Evolutionary conservation across 2,329 filamentous ascomycete genomes (phyloP), one percentile per base, ranked within the genome.

Genomic region (Emmonsiellopsis sp.): DNA sequence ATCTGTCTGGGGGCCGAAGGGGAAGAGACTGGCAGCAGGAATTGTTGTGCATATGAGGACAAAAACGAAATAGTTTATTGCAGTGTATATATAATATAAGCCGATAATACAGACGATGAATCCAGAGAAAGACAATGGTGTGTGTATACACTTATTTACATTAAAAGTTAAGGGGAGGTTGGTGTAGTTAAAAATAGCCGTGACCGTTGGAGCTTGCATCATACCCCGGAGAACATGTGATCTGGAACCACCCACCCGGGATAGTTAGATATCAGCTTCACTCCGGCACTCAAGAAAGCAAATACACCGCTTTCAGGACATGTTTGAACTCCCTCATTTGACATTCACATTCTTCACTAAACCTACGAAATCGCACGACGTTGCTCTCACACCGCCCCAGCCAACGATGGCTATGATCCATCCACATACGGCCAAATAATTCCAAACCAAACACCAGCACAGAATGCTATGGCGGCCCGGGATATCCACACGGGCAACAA

Each of bases 1-100:
- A 54, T 66, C 66, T 40, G 63, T 75, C 37, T 75, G 71, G 69
- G 71, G 70, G 4, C 52, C 56, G 15, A 55, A 64, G 44, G 72
- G 69, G 20, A 58, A 57, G 46, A 57, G 56, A 52, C 57, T 75
- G 52, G 61, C 61, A 40, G 73, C 69, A 11, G 72, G 63, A 10
- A 56, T 72, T 37, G 60, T 71, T 50, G 41, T 74, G 43, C 66
- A 70, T 63, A 58, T 61, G 58, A 32, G 38, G 7, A 42, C 32
- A 15, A 50, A 32, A 15, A 37, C 42, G 26, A 40, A 38, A 49
- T 11, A 38, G 8, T 47, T 20, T 7, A 38, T 38, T 5, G 15
- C 20, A 8, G 13, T 34, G 30, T 32, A 32, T 32, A 16, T 32
- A 26, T 10, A 8, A 3, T 16, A 7, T 11, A 13, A 44, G 42